Percentiles rank a stretch among this genome's conserved stretches.
phyloP scores from a whole-genome alignment of 2,329 filamentous ascomycete species.

The Exophiala phaeomuriformis region DNA sequence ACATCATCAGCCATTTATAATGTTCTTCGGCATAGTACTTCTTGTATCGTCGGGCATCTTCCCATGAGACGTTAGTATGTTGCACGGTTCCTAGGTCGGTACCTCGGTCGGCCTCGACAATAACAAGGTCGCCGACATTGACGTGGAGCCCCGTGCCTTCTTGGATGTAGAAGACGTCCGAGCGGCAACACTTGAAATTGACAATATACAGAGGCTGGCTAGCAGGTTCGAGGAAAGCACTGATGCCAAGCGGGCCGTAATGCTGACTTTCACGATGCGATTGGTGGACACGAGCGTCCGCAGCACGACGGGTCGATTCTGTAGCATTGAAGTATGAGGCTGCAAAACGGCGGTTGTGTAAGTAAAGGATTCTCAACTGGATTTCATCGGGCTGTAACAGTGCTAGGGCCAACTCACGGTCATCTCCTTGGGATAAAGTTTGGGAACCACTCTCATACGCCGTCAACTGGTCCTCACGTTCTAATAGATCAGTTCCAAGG shows the following conservation, averaged over 20 bases:
- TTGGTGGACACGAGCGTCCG: conserved; percentile 37
- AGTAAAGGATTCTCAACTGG: conserved; percentile 34
- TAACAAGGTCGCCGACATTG: conserved; percentile 86
- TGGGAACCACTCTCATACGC: conserved; percentile 34
- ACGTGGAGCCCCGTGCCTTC: conserved; percentile 89
- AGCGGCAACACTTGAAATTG: conserved; percentile 90
- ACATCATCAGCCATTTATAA: conserved; percentile 99
- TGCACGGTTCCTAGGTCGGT: conserved; percentile 92
- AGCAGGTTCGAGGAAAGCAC: conserved; percentile 33
- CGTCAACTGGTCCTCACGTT: conserved; percentile 35
- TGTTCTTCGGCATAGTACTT: conserved; percentile 91
- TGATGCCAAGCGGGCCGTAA: conserved; percentile 25
- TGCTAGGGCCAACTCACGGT: conserved; percentile 38
- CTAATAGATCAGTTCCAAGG: conserved; percentile 21
- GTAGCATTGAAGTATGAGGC: conserved; percentile 38
- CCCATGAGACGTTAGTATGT: conserved; percentile 78
- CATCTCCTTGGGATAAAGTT: conserved; percentile 34
- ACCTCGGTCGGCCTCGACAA: conserved; percentile 93
- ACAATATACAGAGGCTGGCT: conserved; percentile 78
- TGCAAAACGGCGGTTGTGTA: conserved; percentile 36
- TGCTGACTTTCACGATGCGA: conserved; percentile 16
- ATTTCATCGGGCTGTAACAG: conserved; percentile 26
- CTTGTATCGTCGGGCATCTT: conserved; percentile 79
- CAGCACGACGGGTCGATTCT: conserved; percentile 31
- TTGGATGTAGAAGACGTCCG: conserved; percentile 94